Percentiles rank a stretch among this genome's conserved stretches.
phyloP scores from a whole-genome alignment of 1,284 basidiomycete species.

The Rhizopogon hawkerae region DNA sequence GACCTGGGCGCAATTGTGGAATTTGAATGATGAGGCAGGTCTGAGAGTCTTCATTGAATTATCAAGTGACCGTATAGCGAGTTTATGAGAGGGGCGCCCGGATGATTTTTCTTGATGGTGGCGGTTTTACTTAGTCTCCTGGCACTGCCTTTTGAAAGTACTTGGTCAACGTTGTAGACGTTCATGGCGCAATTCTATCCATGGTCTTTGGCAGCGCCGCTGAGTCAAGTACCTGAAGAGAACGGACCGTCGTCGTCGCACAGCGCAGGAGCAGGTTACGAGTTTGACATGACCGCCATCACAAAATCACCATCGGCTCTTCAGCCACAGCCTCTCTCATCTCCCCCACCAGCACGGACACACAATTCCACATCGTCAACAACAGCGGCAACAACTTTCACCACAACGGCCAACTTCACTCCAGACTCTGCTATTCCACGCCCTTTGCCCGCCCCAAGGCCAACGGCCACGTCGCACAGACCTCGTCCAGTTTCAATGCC shows the following conservation, averaged over 20 bases:
- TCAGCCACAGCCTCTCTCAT: slow-evolving; percentile 19
- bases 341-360: slow-evolving; percentile 10
- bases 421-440: slow-evolving; percentile 18
- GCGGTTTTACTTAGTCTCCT: not conserved
- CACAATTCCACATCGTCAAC: slow-evolving; percentile 13
- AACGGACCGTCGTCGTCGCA: slow-evolving; percentile 36
- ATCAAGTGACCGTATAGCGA: too few relatives aligned
- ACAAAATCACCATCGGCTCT: slow-evolving; percentile 22
- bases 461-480: slow-evolving; percentile 27
- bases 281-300: slow-evolving; percentile 43
- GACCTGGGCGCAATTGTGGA: too few relatives aligned
- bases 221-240: slow-evolving; percentile 24
- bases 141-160: not conserved
- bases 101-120: not conserved
- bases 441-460: slow-evolving; percentile 22
- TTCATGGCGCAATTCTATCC: slow-evolving; percentile 32
- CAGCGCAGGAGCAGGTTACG: slow-evolving; percentile 35
- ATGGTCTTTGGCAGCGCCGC: slow-evolving; percentile 22
- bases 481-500: slow-evolving; percentile 65
- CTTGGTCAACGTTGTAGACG: slow-evolving; percentile 10
- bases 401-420: slow-evolving; percentile 9
- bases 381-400: slow-evolving; percentile 10
- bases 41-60: too few relatives aligned
- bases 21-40: too few relatives aligned
- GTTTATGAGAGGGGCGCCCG: not conserved